Evolutionary conservation across 2,329 filamentous ascomycete species (phyloP).

Genomic region (Trichoderma lentiforme): DNA sequence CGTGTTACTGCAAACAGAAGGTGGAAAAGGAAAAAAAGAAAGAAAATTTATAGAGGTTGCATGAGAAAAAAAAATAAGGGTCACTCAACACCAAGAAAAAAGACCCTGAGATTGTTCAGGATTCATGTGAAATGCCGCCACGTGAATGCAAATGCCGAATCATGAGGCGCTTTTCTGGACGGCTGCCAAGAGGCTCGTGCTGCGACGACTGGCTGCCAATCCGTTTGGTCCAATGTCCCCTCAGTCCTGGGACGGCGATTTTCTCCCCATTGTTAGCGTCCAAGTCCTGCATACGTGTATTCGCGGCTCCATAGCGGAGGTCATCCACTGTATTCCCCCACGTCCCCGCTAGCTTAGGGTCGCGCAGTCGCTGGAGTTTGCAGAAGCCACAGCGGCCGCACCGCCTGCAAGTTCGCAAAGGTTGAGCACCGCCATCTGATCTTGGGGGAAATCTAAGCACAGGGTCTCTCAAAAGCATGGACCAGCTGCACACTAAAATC

Average conservation of each 20-base stretch:
- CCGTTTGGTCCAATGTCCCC: neutral
- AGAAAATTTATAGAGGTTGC: neutral
- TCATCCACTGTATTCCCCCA: neutral
- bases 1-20: neutral
- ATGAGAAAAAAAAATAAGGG: neutral
- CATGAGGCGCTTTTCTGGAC: neutral
- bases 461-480: neutral
- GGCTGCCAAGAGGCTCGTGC: conserved; percentile 1
- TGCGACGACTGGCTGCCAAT: neutral
- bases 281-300: neutral
- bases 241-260: neutral
- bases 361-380: neutral
- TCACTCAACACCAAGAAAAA: neutral
- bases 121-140: neutral
- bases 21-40: neutral
- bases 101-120: neutral
- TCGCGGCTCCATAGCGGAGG: neutral
- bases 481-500: neutral
- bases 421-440: neutral
- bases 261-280: neutral
- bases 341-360: neutral
- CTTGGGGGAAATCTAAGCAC: neutral
- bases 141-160: conserved; percentile 5
- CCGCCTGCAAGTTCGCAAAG: neutral
- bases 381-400: neutral